These are phyloP conservation scores for Penicillium rolfsii DNA, from an alignment of 2,329 filamentous ascomycete genomes.

Conservation along the genomic window DNA sequence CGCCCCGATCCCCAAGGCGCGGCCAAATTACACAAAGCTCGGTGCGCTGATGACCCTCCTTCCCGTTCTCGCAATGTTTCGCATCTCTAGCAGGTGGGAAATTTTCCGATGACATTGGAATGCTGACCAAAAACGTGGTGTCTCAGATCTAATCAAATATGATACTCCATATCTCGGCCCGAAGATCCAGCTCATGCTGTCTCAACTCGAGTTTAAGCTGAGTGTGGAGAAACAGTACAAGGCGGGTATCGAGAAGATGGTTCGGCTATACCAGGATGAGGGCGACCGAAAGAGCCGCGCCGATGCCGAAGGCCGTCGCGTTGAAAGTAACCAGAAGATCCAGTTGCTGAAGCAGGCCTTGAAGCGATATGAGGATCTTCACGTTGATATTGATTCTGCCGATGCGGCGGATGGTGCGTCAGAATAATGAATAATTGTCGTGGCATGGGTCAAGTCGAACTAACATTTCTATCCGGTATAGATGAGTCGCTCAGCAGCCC, in stretches of 20 bases:
- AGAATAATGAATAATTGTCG: not conserved
- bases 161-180: constrained; percentile 94
- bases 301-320: constrained; percentile 83
- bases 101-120: constrained; percentile 17
- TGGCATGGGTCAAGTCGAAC: constrained; percentile 11
- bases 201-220: constrained; percentile 97
- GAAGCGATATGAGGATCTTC: constrained; percentile 95
- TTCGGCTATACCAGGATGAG: constrained; percentile 94
- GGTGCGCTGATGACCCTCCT: constrained; percentile 59
- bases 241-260: constrained; percentile 99
- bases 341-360: constrained; percentile 92
- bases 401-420: constrained; percentile 80
- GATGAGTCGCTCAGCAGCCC: constrained; percentile 97
- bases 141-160: constrained; percentile 92
- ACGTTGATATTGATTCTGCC: constrained; percentile 83
- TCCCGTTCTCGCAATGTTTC: too few relatives aligned
- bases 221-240: constrained; percentile 99
- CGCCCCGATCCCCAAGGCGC: constrained; percentile 68
- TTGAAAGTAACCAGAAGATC: constrained; percentile 98
- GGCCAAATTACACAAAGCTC: constrained; percentile 94
- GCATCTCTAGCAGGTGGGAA: not conserved
- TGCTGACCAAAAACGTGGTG: constrained; percentile 23
- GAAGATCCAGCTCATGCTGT: constrained; percentile 98
- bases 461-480: constrained; percentile 47
- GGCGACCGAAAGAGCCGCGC: constrained; percentile 93